These are phyloP conservation scores for Heracleum sosnowskyi DNA, from an alignment of 129 eudicot genomes.

Conservation along the genomic window DNA sequence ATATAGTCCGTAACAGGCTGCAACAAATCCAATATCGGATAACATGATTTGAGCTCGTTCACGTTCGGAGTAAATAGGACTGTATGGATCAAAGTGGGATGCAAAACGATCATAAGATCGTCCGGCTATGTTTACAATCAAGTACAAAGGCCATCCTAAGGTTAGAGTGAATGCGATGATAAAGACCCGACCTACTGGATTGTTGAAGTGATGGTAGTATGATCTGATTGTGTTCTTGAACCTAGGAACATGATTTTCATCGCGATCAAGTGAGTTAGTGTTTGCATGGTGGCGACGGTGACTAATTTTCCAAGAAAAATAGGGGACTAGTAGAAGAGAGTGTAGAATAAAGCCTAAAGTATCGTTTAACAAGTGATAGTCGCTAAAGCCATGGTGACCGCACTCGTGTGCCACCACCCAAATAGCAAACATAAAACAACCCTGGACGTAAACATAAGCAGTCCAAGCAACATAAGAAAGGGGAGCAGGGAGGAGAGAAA, in stretches of 20 bases:
- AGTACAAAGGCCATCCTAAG: constrained; percentile 1
- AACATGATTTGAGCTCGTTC: not conserved
- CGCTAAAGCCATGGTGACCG: constrained; percentile 6
- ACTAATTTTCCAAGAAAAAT: constrained; percentile 3
- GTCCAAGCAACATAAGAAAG: constrained; percentile 2
- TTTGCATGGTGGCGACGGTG: constrained; percentile 3
- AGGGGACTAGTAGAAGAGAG: not conserved
- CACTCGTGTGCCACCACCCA: constrained; percentile 10
- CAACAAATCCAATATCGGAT: not conserved
- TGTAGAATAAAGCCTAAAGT: not conserved
- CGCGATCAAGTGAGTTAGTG: not conserved
- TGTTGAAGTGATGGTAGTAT: constrained; percentile 3
- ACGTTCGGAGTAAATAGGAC: not conserved
- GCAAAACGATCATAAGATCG: not conserved
- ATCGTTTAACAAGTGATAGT: not conserved
- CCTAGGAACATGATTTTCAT: constrained; percentile 4
- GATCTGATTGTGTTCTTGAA: not conserved
- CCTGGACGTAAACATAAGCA: not conserved
- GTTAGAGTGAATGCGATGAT: not conserved
- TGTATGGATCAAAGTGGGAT: constrained; percentile 1
- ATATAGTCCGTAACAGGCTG: constrained; percentile 1
- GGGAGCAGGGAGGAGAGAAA: not conserved
- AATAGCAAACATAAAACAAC: not conserved
- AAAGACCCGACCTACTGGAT: not conserved
- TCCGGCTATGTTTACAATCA: not conserved